phyloP scores from a whole-genome alignment of 208 protist species.

The Leishmania tarentolae region DNA sequence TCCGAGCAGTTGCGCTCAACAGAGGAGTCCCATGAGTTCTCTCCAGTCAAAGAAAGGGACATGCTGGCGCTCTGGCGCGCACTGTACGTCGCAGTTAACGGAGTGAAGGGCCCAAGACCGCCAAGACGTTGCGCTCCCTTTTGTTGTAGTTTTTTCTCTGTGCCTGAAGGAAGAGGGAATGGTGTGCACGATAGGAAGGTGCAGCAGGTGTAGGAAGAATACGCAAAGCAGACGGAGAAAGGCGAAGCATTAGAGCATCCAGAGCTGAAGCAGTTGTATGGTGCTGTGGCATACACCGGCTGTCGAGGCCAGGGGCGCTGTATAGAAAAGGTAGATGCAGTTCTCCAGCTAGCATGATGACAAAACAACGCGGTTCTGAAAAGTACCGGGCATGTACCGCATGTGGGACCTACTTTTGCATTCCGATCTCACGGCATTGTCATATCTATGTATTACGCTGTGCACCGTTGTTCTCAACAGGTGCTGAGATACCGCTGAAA shows the following conservation, averaged over 20 bases:
- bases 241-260: not conserved
- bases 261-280: not conserved
- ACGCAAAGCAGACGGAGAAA: not conserved
- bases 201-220: not conserved
- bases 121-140: not conserved
- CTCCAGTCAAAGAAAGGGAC: slow-evolving; percentile 10
- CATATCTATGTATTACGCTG: not conserved
- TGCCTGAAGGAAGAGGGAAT: not conserved
- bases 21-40: slow-evolving; percentile 12
- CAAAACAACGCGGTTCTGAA: not conserved
- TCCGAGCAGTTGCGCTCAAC: slow-evolving; percentile 21
- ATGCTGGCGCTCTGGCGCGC: not conserved
- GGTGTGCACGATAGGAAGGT: not conserved
- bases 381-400: not conserved
- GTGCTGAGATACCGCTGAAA: not conserved
- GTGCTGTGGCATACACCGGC: not conserved
- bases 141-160: slow-evolving; percentile 1
- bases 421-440: not conserved
- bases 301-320: not conserved
- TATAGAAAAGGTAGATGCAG: not conserved
- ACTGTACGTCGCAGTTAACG: not conserved
- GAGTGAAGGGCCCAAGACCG: not conserved
- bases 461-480: not conserved
- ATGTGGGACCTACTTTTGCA: not conserved
- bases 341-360: not conserved